Conservation (phyloP, 805 yeast genomes). For the Teunomyces cretensis region DNA sequence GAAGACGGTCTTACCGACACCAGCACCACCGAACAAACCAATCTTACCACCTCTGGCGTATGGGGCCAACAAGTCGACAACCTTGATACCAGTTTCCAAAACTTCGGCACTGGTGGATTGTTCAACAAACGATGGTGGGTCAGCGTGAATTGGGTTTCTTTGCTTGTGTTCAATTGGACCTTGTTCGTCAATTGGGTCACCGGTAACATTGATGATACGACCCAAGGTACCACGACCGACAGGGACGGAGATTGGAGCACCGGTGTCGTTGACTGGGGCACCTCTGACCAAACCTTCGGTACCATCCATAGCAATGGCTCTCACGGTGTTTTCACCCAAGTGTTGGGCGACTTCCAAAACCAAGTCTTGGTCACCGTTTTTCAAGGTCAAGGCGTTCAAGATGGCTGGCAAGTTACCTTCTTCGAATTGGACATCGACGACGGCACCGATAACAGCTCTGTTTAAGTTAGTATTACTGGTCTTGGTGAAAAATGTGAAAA, state of each 20-base stretch:
- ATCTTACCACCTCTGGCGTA: conserved; percentile 99
- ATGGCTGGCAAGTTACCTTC: conserved; percentile 97
- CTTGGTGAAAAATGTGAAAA: conserved; percentile 1
- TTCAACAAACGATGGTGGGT: conserved; percentile 93
- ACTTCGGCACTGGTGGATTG: conserved; percentile 98
- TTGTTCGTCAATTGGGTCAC: conserved; percentile 99
- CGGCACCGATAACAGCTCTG: conserved; percentile 98
- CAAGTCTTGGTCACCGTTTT: conserved; percentile 73
- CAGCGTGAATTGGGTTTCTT: conserved; percentile 98
- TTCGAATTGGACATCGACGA: conserved; percentile 98
- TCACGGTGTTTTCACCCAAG: conserved; percentile 99
- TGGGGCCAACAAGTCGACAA: conserved; percentile 98
- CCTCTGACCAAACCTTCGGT: conserved; percentile 99
- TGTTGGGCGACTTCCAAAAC: conserved; percentile 99
- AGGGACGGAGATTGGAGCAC: conserved; percentile 98
- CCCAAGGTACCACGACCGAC: conserved; percentile 99
- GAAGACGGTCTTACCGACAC: conserved; percentile 99
- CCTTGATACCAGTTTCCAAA: conserved; percentile 99
- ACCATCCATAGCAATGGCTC: conserved; percentile 99
- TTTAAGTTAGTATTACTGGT: conserved; percentile 32
- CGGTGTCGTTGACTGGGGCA: conserved; percentile 86
- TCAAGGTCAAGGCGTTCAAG: conserved; percentile 92
- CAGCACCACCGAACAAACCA: conserved; percentile 99
- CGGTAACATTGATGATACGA: conserved; percentile 95
- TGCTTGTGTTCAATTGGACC: conserved; percentile 93